Conservation (phyloP, 2,329 filamentous ascomycete genomes). For the Fusarium buharicum region DNA sequence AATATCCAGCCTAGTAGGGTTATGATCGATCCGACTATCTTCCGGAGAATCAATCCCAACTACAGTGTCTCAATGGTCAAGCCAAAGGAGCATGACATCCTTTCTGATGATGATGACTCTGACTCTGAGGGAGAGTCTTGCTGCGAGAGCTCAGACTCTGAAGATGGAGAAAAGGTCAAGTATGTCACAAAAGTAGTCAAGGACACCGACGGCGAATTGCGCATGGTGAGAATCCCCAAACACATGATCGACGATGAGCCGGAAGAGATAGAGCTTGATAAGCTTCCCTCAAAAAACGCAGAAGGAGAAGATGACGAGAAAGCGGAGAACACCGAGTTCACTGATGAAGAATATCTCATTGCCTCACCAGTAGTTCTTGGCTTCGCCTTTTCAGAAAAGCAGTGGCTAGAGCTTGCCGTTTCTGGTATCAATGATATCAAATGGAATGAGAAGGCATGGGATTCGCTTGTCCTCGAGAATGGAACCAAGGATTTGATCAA, state of each 20-base stretch:
- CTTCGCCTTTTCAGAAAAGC: constrained; percentile 87
- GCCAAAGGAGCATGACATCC: constrained; percentile 73
- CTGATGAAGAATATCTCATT: constrained; percentile 84
- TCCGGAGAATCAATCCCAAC: constrained; percentile 86
- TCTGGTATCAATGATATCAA: constrained; percentile 81
- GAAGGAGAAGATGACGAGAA: constrained; percentile 19
- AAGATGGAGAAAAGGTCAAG: constrained; percentile 55
- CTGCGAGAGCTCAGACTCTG: constrained; percentile 56
- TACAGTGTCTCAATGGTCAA: constrained; percentile 81
- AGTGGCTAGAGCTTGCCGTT: constrained; percentile 89
- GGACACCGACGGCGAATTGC: constrained; percentile 54
- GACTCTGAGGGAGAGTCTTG: constrained; percentile 53
- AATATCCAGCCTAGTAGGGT: constrained; percentile 87
- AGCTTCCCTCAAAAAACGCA: constrained; percentile 53
- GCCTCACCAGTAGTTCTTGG: constrained; percentile 86
- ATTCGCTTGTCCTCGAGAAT: constrained; percentile 77
- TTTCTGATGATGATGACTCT: constrained; percentile 61
- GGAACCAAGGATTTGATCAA: constrained; percentile 72
- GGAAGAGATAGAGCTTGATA: constrained; percentile 64
- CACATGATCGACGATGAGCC: constrained; percentile 48
- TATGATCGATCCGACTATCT: constrained; percentile 87
- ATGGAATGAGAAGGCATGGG: constrained; percentile 86
- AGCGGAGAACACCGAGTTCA: constrained; percentile 63
- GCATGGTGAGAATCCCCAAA: constrained; percentile 45
- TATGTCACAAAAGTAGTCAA: constrained; percentile 65